These are phyloP conservation scores for Claviceps cyperi DNA, from an alignment of 2,329 filamentous ascomycete genomes.

Conservation along the genomic window DNA sequence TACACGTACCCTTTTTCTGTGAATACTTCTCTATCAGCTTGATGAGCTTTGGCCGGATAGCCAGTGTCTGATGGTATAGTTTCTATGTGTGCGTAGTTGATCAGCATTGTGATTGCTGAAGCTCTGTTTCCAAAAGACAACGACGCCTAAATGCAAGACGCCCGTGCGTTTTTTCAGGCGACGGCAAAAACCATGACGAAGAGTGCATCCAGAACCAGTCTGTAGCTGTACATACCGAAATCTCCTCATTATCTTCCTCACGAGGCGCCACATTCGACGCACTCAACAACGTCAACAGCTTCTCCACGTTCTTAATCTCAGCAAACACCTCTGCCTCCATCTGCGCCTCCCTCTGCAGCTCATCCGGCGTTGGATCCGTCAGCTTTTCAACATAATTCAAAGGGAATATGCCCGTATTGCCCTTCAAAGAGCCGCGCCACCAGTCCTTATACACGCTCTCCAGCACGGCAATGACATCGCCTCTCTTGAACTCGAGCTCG, in stretches of 20 bases:
- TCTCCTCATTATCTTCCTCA: conserved; percentile 92
- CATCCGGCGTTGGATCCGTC: conserved; percentile 83
- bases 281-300: conserved; percentile 76
- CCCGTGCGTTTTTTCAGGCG: no score
- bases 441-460: conserved; percentile 99
- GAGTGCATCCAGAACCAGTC: no score
- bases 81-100: conserved; percentile 28
- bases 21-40: conserved; percentile 98
- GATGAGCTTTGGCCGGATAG: conserved; percentile 91
- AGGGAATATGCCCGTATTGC: conserved; percentile 94
- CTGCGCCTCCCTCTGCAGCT: conserved; percentile 86
- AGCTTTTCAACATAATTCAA: conserved; percentile 98
- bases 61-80: conserved; percentile 82
- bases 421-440: conserved; percentile 93
- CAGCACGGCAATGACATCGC: conserved; percentile 90
- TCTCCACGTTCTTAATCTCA: conserved; percentile 50
- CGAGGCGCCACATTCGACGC: conserved; percentile 67
- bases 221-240: conserved; percentile 46
- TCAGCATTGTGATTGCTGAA: conserved; percentile 15
- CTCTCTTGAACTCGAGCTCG: conserved; percentile 90
- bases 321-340: conserved; percentile 68
- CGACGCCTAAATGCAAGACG: no score
- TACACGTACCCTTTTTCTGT: conserved; percentile 74
- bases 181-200: no score
- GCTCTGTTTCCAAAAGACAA: no score